These are phyloP conservation scores for Penicillium angulare DNA, from an alignment of 495 filamentous ascomycete genomes.

Conservation along the genomic window DNA sequence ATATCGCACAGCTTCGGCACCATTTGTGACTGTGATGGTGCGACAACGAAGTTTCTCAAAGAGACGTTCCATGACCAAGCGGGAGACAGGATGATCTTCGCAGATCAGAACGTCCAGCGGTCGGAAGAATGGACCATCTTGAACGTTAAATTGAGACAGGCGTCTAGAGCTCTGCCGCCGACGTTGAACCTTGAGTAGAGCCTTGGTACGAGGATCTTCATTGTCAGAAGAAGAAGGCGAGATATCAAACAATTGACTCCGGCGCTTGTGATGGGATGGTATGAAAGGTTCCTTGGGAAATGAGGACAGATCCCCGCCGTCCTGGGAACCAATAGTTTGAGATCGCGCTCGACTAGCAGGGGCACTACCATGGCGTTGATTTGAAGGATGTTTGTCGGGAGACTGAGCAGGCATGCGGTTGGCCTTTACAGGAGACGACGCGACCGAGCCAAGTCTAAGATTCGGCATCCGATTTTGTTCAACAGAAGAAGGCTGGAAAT, in stretches of 20 bases:
- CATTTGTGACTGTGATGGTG: conserved; percentile 87
- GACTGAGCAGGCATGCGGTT: conserved; percentile 56
- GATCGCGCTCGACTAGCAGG: conserved; percentile 71
- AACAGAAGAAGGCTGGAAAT: conserved; percentile 71
- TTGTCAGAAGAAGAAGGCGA: conserved; percentile 98
- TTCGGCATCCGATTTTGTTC: conserved; percentile 48
- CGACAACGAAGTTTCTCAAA: conserved; percentile 93
- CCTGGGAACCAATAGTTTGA: conserved; percentile 91
- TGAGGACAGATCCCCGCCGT: conserved; percentile 65
- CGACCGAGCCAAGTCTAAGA: conserved; percentile 61
- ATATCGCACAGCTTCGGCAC: conserved; percentile 85
- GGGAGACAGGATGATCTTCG: conserved; percentile 96
- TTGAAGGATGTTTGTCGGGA: conserved; percentile 47
- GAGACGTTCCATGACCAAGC: conserved; percentile 93
- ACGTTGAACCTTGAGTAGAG: conserved; percentile 87
- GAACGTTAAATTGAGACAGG: conserved; percentile 81
- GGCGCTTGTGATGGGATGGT: conserved; percentile 78
- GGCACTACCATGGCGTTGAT: conserved; percentile 43
- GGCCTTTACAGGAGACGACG: conserved; percentile 76
- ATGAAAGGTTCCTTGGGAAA: conserved; percentile 62
- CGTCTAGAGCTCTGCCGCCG: conserved; percentile 88
- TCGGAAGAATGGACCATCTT: conserved; percentile 81
- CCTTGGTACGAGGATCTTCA: conserved; percentile 87
- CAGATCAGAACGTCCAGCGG: conserved; percentile 93
- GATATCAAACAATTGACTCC: conserved; percentile 93